Conservation (phyloP, 2,329 filamentous ascomycete species). For the Aspergillus fischeri region DNA sequence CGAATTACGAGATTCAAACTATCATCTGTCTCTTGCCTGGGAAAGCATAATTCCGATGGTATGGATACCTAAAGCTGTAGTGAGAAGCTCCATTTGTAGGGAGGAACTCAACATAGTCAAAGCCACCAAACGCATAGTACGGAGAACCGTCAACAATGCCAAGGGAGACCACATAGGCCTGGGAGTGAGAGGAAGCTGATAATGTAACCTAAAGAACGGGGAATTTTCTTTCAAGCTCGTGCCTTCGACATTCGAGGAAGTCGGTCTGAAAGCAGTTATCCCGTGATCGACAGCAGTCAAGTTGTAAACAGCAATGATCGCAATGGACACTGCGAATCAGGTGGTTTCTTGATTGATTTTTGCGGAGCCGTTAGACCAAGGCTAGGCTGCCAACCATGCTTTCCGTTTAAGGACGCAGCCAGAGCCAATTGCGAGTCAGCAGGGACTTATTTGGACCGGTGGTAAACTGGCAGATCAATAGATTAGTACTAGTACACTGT, state of each 20-base stretch:
- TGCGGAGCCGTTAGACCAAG: not conserved
- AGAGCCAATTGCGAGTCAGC: not conserved
- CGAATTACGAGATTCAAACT: not conserved
- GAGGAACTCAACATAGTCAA: not conserved
- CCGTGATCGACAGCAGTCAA: not conserved
- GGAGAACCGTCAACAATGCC: not conserved
- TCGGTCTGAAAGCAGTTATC: not conserved
- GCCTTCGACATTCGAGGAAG: not conserved
- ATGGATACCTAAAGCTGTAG: not conserved
- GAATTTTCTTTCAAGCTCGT: not conserved
- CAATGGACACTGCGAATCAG: not conserved
- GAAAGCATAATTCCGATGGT: not conserved
- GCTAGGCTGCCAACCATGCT: not conserved
- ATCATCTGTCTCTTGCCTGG: not conserved
- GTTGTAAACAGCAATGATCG: not conserved
- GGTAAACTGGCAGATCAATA: constrained; percentile 4
- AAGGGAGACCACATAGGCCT: not conserved
- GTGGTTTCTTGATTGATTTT: not conserved
- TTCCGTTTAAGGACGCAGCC: not conserved
- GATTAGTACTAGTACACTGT: not conserved
- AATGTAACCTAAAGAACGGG: not conserved
- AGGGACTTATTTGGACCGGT: not conserved
- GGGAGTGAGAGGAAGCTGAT: not conserved
- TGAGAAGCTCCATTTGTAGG: not conserved
- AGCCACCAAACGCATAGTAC: not conserved